These are phyloP conservation scores for Cyberlindnera maritima DNA, from an alignment of 805 yeast species.

Conservation along the genomic window DNA sequence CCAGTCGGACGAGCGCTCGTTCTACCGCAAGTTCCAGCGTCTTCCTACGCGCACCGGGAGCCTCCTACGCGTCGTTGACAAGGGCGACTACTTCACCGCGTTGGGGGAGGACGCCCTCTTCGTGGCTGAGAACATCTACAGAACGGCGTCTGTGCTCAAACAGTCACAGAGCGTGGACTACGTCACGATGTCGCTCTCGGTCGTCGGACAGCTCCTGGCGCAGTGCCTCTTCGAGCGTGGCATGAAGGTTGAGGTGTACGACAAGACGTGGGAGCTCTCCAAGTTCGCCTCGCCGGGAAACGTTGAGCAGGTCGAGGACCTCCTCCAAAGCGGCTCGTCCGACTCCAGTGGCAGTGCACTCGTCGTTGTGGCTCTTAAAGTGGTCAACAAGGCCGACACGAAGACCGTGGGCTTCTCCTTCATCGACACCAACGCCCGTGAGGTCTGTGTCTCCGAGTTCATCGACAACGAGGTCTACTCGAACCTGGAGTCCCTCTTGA, in stretches of 20 bases:
- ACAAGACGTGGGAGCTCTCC: slow-evolving; percentile 55
- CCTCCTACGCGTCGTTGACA: slow-evolving; percentile 72
- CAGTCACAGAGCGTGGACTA: slow-evolving; percentile 51
- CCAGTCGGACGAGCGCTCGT: slow-evolving; percentile 45
- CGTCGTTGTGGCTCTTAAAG: slow-evolving; percentile 45
- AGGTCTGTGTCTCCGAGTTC: slow-evolving; percentile 73
- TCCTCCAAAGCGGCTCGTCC: slow-evolving; percentile 36
- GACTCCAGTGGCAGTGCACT: slow-evolving; percentile 45
- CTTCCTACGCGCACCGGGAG: slow-evolving; percentile 46
- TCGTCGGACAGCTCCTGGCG: slow-evolving; percentile 61
- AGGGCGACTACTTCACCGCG: slow-evolving; percentile 76
- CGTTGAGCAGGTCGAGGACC: slow-evolving; percentile 70
- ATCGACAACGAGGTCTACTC: slow-evolving; percentile 85
- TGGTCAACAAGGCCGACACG: slow-evolving; percentile 33
- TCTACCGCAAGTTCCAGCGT: slow-evolving; percentile 44
- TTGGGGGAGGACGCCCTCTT: slow-evolving; percentile 74
- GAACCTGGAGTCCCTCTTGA: slow-evolving; percentile 78
- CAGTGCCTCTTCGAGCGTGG: slow-evolving; percentile 69
- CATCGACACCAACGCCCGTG: slow-evolving; percentile 65
- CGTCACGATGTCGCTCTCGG: slow-evolving; percentile 76
- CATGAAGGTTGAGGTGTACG: slow-evolving; percentile 77
- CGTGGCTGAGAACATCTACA: slow-evolving; percentile 82
- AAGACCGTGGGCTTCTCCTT: slow-evolving; percentile 74
- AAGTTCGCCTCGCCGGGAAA: slow-evolving; percentile 89
- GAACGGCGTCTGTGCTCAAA: slow-evolving; percentile 79